These are phyloP conservation scores for Diatrype stigma DNA, from an alignment of 2,329 filamentous ascomycete genomes.

Conservation along the genomic window DNA sequence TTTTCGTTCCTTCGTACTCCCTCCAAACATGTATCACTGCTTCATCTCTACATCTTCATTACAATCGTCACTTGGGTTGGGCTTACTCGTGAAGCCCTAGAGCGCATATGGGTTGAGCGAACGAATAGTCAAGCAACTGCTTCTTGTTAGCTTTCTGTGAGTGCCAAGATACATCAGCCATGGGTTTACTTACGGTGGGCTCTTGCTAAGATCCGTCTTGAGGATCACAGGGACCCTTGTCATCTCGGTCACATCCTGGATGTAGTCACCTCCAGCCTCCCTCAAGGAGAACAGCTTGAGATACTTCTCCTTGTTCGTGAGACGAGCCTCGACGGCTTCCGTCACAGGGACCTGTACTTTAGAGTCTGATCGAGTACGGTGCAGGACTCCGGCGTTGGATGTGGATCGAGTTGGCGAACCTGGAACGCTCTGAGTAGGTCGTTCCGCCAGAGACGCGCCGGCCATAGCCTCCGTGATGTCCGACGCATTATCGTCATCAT, in stretches of 20 bases:
- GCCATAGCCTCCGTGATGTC: slow-evolving; percentile 89
- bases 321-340: slow-evolving; percentile 72
- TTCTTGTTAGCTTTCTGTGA: slow-evolving; percentile 31
- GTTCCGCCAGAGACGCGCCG: slow-evolving; percentile 82
- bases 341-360: slow-evolving; percentile 77
- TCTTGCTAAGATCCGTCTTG: slow-evolving; percentile 98
- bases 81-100: slow-evolving; percentile 14
- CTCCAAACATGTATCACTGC: neutral
- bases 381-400: slow-evolving; percentile 63
- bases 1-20: neutral
- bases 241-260: slow-evolving; percentile 98
- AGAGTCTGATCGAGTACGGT: slow-evolving; percentile 91
- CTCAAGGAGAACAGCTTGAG: slow-evolving; percentile 82
- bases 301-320: slow-evolving; percentile 96
- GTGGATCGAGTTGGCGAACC: slow-evolving; percentile 80
- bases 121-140: slow-evolving; percentile 62
- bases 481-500: slow-evolving; percentile 82
- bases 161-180: neutral
- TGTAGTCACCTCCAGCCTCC: slow-evolving; percentile 91
- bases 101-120: slow-evolving; percentile 62
- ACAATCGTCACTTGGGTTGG: too few species aligned
- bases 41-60: neutral
- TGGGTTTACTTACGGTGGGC: slow-evolving; percentile 83
- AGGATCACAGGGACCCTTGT: slow-evolving; percentile 94
- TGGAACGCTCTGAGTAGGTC: slow-evolving; percentile 91